Conservation (phyloP, 805 yeast genomes). For the Yarrowia sp. region DNA sequence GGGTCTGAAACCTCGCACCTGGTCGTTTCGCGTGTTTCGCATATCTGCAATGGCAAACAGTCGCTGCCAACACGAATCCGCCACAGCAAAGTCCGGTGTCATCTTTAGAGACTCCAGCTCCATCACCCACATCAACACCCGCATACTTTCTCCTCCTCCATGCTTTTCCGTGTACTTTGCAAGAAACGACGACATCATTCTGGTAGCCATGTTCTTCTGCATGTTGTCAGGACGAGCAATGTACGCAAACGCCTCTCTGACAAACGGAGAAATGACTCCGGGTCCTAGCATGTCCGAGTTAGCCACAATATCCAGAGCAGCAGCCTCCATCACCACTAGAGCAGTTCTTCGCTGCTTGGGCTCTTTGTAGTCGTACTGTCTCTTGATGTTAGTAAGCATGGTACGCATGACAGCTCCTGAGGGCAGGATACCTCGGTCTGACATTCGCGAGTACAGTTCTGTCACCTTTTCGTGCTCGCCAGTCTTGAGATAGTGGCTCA, state of each 20-base stretch:
- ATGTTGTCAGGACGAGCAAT: background rate
- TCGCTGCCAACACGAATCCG: conserved; percentile 6
- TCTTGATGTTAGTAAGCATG: conserved; percentile 15
- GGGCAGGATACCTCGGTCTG: background rate
- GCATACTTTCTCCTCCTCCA: conserved; percentile 29
- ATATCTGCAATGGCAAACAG: background rate
- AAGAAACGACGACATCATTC: background rate
- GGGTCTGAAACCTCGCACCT: conserved; percentile 3
- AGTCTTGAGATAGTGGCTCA: background rate
- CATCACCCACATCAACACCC: conserved; percentile 14
- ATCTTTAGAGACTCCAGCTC: conserved; percentile 4
- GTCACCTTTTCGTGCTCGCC: background rate
- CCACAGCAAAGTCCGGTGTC: background rate
- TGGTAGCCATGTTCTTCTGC: background rate
- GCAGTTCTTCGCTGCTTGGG: conserved; percentile 7
- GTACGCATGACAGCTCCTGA: background rate
- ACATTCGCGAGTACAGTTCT: conserved; percentile 11
- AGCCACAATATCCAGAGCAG: conserved; percentile 7
- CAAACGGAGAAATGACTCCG: conserved; percentile 18
- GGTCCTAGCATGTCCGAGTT: conserved; percentile 10
- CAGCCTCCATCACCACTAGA: conserved; percentile 29
- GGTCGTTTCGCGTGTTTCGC: background rate
- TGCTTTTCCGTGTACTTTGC: conserved; percentile 22
- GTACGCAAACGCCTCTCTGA: conserved; percentile 7
- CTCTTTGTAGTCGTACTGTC: background rate